Conservation (phyloP, 1,139 yeast species). For the Magnusiomyces clavatus region DNA sequence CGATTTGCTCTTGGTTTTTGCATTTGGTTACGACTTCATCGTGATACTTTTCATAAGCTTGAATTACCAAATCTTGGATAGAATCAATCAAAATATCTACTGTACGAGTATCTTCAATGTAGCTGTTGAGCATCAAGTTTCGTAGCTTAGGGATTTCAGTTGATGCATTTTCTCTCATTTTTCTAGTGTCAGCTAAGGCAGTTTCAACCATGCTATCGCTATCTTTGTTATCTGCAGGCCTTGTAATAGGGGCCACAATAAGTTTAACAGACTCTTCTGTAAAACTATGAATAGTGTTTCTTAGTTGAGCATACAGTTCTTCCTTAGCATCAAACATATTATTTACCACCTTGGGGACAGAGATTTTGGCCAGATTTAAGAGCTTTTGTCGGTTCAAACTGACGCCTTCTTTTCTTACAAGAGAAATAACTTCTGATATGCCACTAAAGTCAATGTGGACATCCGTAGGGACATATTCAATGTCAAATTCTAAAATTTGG, state of each 20-base stretch:
- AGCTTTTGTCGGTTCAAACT: slow-evolving; percentile 36
- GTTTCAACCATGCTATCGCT: slow-evolving; percentile 23
- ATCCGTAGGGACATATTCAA: slow-evolving; percentile 64
- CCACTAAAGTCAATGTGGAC: slow-evolving; percentile 74
- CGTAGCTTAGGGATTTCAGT: slow-evolving; percentile 50
- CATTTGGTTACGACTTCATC: slow-evolving; percentile 20
- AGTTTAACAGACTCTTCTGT: slow-evolving; percentile 37
- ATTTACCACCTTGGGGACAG: slow-evolving; percentile 76
- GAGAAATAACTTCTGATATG: slow-evolving; percentile 45
- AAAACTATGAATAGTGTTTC: slow-evolving; percentile 61
- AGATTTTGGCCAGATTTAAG: slow-evolving; percentile 53
- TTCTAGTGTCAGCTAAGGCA: slow-evolving; percentile 31
- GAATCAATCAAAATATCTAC: slow-evolving; percentile 49
- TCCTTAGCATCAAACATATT: slow-evolving; percentile 79
- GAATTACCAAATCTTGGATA: slow-evolving; percentile 47
- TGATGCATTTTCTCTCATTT: slow-evolving; percentile 42
- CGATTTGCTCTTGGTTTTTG: slow-evolving; percentile 18
- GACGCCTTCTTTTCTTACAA: slow-evolving; percentile 33
- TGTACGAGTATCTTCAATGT: slow-evolving; percentile 41
- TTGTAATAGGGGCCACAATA: slow-evolving; percentile 31
- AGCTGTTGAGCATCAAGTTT: slow-evolving; percentile 38
- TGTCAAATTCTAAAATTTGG: slow-evolving; percentile 72
- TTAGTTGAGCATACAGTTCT: slow-evolving; percentile 67
- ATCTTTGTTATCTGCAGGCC: slow-evolving; percentile 24
- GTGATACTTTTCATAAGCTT: slow-evolving; percentile 42